Conservation (phyloP, 306 rosid species). For the Dicorynia guianensis region DNA sequence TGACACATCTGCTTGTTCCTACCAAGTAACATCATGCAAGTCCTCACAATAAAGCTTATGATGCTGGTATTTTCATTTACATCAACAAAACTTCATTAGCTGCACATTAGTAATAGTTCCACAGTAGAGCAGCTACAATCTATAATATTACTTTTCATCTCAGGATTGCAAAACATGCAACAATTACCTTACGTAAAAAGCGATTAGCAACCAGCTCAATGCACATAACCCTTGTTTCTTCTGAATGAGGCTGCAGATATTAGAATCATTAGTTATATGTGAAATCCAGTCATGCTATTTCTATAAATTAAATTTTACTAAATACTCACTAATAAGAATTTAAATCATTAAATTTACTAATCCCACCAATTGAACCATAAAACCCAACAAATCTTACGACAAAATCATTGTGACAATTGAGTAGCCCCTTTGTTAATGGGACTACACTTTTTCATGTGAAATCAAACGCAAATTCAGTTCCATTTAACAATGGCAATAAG, state of each 20-base stretch:
- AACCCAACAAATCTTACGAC: too few relatives aligned
- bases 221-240: constrained; percentile 78
- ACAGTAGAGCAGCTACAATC: constrained; percentile 27
- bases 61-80: constrained; percentile 21
- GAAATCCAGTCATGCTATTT: too few relatives aligned
- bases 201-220: constrained; percentile 95
- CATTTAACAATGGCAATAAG: constrained; percentile 21
- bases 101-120: background rate
- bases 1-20: constrained; percentile 12
- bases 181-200: constrained; percentile 84
- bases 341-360: too few relatives aligned
- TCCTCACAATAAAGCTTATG: constrained; percentile 10
- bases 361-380: too few relatives aligned
- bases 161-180: constrained; percentile 20
- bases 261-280: background rate
- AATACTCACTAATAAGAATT: too few relatives aligned
- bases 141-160: constrained; percentile 1
- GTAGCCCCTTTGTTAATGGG: too few relatives aligned
- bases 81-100: background rate
- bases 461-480: constrained; percentile 33
- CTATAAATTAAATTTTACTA: too few relatives aligned
- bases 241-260: constrained; percentile 63
- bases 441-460: background rate
- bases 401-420: too few relatives aligned
- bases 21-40: constrained; percentile 7